These are phyloP conservation scores for Saraca asoca DNA, from an alignment of 331 rosid species.

Conservation along the genomic window DNA sequence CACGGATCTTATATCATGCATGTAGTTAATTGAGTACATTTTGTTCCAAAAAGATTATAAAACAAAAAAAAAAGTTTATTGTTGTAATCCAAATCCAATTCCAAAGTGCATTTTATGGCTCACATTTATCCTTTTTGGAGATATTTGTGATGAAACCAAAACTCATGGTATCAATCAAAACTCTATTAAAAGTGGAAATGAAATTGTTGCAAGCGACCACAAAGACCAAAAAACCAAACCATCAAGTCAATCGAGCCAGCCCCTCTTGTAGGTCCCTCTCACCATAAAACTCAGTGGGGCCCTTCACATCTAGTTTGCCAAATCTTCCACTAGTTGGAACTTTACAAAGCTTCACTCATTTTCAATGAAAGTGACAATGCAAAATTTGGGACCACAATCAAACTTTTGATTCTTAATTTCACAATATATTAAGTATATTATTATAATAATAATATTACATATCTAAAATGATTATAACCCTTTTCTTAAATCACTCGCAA, in stretches of 20 bases:
- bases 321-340: conserved; percentile 51
- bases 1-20: conserved; percentile 27
- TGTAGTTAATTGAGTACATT: conserved; percentile 26
- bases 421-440: neutral
- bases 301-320: conserved; percentile 52
- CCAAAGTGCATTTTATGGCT: conserved; percentile 32
- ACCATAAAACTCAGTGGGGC: conserved; percentile 34
- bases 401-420: conserved; percentile 7
- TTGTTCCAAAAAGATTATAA: conserved; percentile 15
- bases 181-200: conserved; percentile 32
- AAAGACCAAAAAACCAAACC: conserved; percentile 28
- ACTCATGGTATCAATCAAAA: conserved; percentile 24
- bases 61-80: neutral
- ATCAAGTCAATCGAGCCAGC: conserved; percentile 37
- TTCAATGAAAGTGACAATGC: conserved; percentile 54
- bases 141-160: conserved; percentile 27
- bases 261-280: conserved; percentile 25
- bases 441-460: neutral
- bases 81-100: conserved; percentile 9
- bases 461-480: conserved; percentile 35
- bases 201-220: conserved; percentile 2
- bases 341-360: conserved; percentile 53
- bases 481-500: conserved; percentile 48
- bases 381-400: conserved; percentile 46
- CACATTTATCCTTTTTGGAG: conserved; percentile 15